Evolutionary conservation across 495 filamentous ascomycete genomes (phyloP).

Genomic region (Evernia prunastri): DNA sequence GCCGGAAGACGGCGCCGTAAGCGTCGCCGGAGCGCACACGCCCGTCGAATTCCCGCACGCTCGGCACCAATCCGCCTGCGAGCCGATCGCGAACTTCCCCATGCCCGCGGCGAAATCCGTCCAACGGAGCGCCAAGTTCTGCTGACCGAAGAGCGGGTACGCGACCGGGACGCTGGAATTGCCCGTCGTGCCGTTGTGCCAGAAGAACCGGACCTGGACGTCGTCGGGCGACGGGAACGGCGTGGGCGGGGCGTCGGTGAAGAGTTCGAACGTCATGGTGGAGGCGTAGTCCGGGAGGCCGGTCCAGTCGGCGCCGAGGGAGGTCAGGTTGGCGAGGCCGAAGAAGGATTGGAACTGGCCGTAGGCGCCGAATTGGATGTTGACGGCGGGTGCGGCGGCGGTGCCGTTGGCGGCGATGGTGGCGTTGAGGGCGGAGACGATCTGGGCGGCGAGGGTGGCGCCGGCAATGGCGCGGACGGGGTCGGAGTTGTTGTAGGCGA

Average conservation of each 20-base stretch:
- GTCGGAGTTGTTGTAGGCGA: conserved; percentile 46
- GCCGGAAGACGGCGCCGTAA: conserved; percentile 14
- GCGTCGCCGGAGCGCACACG: conserved; percentile 28
- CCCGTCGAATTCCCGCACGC: conserved; percentile 42
- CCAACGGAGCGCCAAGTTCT: conserved; percentile 37
- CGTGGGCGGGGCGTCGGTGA: conserved; percentile 34
- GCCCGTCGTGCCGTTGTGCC: conserved; percentile 46
- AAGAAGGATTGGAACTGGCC: conserved; percentile 47
- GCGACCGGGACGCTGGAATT: conserved; percentile 26
- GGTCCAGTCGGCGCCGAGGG: conserved; percentile 34
- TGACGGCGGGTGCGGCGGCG: conserved; percentile 36
- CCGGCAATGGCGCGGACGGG: conserved; percentile 45
- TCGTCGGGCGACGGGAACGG: conserved; percentile 34
- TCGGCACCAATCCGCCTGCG: conserved; percentile 40
- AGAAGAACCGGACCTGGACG: conserved; percentile 47
- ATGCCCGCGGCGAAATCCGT: conserved; percentile 37
- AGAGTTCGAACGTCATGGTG: conserved; percentile 49
- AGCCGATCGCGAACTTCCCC: conserved; percentile 37
- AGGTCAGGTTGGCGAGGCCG: conserved; percentile 41
- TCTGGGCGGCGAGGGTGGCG: conserved; percentile 41
- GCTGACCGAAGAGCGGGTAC: conserved; percentile 42
- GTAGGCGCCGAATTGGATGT: conserved; percentile 46
- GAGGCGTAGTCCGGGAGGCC: conserved; percentile 49
- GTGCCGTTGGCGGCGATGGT: conserved; percentile 33
- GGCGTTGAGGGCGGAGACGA: conserved; percentile 40